phyloP scores from a whole-genome alignment of 495 filamentous ascomycete genomes.

The Saxispiralis lemnorum region DNA sequence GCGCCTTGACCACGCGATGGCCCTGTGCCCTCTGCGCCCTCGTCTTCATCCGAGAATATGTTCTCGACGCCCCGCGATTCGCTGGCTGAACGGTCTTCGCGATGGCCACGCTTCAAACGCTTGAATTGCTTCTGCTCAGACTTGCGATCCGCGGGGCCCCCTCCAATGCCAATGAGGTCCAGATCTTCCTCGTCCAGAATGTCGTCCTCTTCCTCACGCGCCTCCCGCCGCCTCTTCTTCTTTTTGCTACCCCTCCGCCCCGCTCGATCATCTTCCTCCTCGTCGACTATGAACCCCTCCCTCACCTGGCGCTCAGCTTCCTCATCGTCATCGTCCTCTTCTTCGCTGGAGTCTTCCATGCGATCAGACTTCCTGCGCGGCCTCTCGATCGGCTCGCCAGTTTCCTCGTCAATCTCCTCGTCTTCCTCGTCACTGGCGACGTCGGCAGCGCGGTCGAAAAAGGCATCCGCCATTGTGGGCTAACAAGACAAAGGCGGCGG shows the following conservation, averaged over 20 bases:
- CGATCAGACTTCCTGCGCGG: slow-evolving; percentile 26
- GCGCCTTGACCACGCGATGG: slow-evolving; percentile 28
- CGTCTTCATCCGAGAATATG: slow-evolving; percentile 94
- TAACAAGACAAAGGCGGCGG: neutral
- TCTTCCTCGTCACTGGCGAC: slow-evolving; percentile 83
- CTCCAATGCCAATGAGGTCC: slow-evolving; percentile 55
- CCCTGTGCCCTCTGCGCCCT: slow-evolving; percentile 28
- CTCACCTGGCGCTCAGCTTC: slow-evolving; percentile 54
- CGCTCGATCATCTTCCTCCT: slow-evolving; percentile 52
- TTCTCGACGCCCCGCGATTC: slow-evolving; percentile 58
- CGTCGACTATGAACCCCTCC: slow-evolving; percentile 91
- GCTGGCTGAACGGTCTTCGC: slow-evolving; percentile 43
- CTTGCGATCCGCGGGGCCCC: neutral
- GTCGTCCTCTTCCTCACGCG: slow-evolving; percentile 72
- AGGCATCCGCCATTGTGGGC: slow-evolving; percentile 9
- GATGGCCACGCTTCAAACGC: slow-evolving; percentile 79
- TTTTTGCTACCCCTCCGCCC: slow-evolving; percentile 46
- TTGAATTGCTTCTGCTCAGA: slow-evolving; percentile 65
- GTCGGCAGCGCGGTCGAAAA: slow-evolving; percentile 72
- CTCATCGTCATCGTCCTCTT: slow-evolving; percentile 91
- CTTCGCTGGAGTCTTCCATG: slow-evolving; percentile 73
- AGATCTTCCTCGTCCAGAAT: slow-evolving; percentile 88
- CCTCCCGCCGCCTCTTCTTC: slow-evolving; percentile 51
- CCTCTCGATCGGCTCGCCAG: slow-evolving; percentile 36
- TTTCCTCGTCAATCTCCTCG: slow-evolving; percentile 70